Percentiles rank a stretch among this genome's conserved stretches.
phyloP scores from a whole-genome alignment of 495 filamentous ascomycete species.

The Penicillium atrosanguineum region DNA sequence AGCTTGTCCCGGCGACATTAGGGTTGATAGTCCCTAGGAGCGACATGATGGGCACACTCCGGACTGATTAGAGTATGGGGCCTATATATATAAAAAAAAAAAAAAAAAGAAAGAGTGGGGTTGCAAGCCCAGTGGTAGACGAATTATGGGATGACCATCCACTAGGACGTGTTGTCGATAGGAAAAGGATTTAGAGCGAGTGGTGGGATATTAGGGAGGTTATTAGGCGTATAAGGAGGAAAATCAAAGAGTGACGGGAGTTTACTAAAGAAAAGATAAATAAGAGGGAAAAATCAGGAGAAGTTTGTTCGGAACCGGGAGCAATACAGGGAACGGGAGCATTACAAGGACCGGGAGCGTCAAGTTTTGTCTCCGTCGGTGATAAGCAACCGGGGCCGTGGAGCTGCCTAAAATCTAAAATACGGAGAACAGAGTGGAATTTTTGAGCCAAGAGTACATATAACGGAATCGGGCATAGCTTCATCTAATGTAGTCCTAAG shows the following conservation, averaged over 20 bases:
- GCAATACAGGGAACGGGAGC: background rate
- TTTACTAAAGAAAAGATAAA: constrained; percentile 2
- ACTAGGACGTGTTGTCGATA: constrained; percentile 1
- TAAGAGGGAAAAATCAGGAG: background rate
- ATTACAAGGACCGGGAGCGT: constrained; percentile 6
- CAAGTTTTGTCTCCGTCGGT: constrained; percentile 13
- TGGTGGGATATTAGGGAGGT: background rate
- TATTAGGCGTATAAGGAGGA: background rate
- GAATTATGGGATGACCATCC: constrained; percentile 17
- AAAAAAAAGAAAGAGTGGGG: no score
- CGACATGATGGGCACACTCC: constrained; percentile 31
- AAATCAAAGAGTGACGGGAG: constrained; percentile 1
- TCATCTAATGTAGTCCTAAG: background rate
- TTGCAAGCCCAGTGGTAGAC: constrained; percentile 8
- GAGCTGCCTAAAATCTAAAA: background rate
- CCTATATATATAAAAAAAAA: background rate
- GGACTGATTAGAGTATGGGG: background rate
- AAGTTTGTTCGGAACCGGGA: background rate
- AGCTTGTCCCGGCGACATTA: constrained; percentile 20
- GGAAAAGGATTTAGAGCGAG: constrained; percentile 2
- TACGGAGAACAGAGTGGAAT: background rate
- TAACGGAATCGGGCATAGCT: background rate
- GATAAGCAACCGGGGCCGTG: constrained; percentile 10
- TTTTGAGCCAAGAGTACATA: background rate
- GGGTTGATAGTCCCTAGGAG: constrained; percentile 40